Evolutionary conservation across 345 rosid species (phyloP).

Genomic region (Ceriops decandra): DNA sequence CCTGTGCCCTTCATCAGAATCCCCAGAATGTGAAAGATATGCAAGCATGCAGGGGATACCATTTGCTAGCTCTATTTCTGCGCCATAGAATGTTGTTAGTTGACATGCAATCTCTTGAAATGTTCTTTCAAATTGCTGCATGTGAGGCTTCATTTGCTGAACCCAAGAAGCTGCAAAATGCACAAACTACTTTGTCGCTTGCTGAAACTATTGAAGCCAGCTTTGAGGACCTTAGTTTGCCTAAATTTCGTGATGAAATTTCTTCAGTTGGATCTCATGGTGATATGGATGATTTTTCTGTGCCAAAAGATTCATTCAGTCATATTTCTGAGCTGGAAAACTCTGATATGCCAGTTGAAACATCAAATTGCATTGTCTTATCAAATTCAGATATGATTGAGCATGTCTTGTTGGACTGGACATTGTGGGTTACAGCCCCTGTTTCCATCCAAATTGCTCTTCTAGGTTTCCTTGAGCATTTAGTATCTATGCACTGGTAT

Average conservation of each 20-base stretch:
- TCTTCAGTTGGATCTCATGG: slow-evolving; percentile 92
- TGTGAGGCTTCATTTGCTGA: slow-evolving; percentile 98
- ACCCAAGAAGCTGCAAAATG: slow-evolving; percentile 66
- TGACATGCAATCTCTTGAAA: slow-evolving; percentile 96
- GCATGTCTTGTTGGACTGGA: slow-evolving; percentile 99
- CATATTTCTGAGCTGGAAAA: slow-evolving; percentile 93
- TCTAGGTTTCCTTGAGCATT: slow-evolving; percentile 92
- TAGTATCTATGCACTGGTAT: slow-evolving; percentile 99
- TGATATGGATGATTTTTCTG: slow-evolving; percentile 94
- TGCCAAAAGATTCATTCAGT: slow-evolving; percentile 80
- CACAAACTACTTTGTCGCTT: slow-evolving; percentile 41
- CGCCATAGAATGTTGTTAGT: slow-evolving; percentile 79
- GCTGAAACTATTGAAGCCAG: slow-evolving; percentile 54
- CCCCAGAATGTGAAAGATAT: slow-evolving; percentile 94
- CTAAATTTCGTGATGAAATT: slow-evolving; percentile 74
- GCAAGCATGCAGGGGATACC: slow-evolving; percentile 97
- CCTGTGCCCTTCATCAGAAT: slow-evolving; percentile 92
- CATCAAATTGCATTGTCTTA: slow-evolving; percentile 93
- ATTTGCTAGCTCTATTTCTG: slow-evolving; percentile 89
- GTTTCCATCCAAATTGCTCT: slow-evolving; percentile 91
- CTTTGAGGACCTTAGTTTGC: slow-evolving; percentile 74
- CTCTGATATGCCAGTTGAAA: slow-evolving; percentile 72
- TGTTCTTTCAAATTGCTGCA: slow-evolving; percentile 96
- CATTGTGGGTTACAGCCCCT: slow-evolving; percentile 91
- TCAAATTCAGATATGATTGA: slow-evolving; percentile 99